Evolutionary conservation across 148 eudicot species (phyloP).

Genomic region (Rhododendron kiyosumense): DNA sequence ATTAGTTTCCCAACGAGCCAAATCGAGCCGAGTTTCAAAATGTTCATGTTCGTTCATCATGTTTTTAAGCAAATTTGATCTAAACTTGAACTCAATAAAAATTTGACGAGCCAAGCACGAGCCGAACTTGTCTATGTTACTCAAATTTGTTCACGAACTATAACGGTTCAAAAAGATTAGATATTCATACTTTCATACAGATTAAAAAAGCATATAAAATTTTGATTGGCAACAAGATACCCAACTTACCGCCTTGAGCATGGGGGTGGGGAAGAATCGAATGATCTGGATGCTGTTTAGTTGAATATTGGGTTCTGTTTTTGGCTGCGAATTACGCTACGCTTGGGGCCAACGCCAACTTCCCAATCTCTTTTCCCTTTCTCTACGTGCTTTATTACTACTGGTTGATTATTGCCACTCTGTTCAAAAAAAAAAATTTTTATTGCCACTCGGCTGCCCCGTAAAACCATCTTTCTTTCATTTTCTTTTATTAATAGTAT

Average conservation of each 20-base stretch:
- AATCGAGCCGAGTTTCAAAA: too few relatives aligned
- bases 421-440: too few relatives aligned
- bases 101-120: too few relatives aligned
- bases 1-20: not conserved
- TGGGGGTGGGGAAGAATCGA: not conserved
- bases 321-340: not conserved
- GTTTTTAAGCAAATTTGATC: too few relatives aligned
- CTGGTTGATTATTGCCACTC: not conserved
- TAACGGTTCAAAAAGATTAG: too few relatives aligned
- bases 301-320: not conserved
- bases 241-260: not conserved
- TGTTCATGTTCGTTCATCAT: too few relatives aligned
- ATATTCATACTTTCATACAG: too few relatives aligned
- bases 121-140: too few relatives aligned
- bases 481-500: too few relatives aligned
- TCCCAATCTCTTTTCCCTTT: not conserved
- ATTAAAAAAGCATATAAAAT: too few relatives aligned
- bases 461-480: not conserved
- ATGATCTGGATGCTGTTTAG: not conserved
- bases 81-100: too few relatives aligned
- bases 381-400: not conserved
- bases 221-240: not conserved
- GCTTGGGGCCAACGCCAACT: not conserved
- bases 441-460: not conserved
- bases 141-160: too few relatives aligned